A percentile compares a stretch with the other conserved stretches of the same genome.
These are phyloP conservation scores for Phytophthora palmivora DNA, from an alignment of 352 stramenopile genomes.

Conservation along the genomic window DNA sequence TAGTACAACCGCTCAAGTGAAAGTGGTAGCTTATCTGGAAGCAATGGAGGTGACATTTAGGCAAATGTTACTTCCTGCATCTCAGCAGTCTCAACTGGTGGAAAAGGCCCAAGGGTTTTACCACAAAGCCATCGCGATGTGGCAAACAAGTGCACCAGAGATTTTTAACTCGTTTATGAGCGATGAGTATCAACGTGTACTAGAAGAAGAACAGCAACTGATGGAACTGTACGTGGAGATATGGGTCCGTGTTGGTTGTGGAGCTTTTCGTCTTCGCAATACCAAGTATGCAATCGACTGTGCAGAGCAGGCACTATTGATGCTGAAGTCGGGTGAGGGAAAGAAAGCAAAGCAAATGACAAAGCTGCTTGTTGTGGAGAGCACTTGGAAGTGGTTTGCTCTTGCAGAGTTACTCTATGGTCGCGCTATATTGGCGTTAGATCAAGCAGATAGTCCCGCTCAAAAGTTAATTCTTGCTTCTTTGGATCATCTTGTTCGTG, in stretches of 20 bases:
- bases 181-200: slow-evolving; percentile 14
- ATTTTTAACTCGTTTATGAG: slow-evolving; percentile 40
- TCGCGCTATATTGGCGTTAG: slow-evolving; percentile 57
- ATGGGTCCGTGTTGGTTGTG: slow-evolving; percentile 72
- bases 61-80: slow-evolving; percentile 13
- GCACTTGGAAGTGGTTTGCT: slow-evolving; percentile 74
- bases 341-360: slow-evolving; percentile 18
- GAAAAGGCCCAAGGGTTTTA: slow-evolving; percentile 64
- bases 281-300: slow-evolving; percentile 64
- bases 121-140: slow-evolving; percentile 66
- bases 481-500: slow-evolving; percentile 62
- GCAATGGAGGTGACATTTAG: slow-evolving; percentile 49
- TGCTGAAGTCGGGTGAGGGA: slow-evolving; percentile 18
- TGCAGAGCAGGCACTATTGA: slow-evolving; percentile 45
- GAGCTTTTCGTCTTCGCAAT: slow-evolving; percentile 60
- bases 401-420: slow-evolving; percentile 69
- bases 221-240: slow-evolving; percentile 74
- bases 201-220: slow-evolving; percentile 69
- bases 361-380: slow-evolving; percentile 29
- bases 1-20: slow-evolving; percentile 38
- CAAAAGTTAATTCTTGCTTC: slow-evolving; percentile 62
- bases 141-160: slow-evolving; percentile 48
- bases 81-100: slow-evolving; percentile 34
- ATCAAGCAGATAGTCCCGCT: slow-evolving; percentile 43
- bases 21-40: slow-evolving; percentile 61